phyloP scores from a whole-genome alignment of 2,329 filamentous ascomycete genomes.

The Penicillium sp. region DNA sequence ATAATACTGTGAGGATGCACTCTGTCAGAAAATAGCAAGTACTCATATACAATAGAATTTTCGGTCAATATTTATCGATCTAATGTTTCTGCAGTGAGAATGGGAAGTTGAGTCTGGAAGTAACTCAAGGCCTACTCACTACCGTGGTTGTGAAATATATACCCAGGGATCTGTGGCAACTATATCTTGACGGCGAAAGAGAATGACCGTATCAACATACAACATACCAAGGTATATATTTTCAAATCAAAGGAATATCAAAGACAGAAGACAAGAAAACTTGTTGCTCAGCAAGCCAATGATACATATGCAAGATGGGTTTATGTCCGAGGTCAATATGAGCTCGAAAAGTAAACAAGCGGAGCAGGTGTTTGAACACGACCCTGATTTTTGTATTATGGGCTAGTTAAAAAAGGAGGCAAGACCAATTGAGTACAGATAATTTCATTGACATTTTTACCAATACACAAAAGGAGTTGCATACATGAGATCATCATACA shows the following conservation, averaged over 20 bases:
- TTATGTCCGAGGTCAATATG: not conserved
- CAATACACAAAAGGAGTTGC: slow-evolving; percentile 8
- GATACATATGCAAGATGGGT: not conserved
- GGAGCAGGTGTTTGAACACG: not conserved
- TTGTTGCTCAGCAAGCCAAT: not conserved
- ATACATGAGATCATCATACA: slow-evolving; percentile 24
- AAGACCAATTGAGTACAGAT: slow-evolving; percentile 1
- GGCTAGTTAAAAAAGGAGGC: slow-evolving; percentile 10
- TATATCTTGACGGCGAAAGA: not conserved
- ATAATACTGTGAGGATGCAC: no score
- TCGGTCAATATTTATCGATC: no score
- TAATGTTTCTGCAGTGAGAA: not conserved
- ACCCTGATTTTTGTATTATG: not conserved
- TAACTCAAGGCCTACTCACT: no score
- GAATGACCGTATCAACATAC: not conserved
- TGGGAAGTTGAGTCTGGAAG: not conserved
- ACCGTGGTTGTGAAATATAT: not conserved
- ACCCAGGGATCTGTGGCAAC: not conserved
- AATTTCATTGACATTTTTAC: slow-evolving; percentile 18
- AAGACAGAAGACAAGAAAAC: no score
- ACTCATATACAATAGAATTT: no score
- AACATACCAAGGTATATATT: no score
- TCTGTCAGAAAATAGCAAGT: no score
- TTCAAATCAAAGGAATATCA: not conserved
- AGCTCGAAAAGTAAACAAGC: not conserved